Evolutionary conservation across 2,329 filamentous ascomycete species (phyloP), one percentile per base, ranked within the genome.

Genomic region (Cladobotryum mycophilum): DNA sequence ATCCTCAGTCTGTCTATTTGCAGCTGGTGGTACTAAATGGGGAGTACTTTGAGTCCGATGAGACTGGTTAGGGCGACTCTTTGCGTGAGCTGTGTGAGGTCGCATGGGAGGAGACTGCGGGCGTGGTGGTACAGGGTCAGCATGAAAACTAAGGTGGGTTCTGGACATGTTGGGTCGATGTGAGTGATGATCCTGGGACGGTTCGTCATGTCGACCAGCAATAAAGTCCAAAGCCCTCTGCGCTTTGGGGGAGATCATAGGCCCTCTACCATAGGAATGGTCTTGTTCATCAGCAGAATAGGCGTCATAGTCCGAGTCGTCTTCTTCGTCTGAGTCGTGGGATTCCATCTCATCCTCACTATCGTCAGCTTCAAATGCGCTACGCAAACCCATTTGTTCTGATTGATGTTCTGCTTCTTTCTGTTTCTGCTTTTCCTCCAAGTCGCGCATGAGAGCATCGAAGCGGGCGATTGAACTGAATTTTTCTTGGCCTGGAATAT

Each of bases 391-490:
- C 11, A 61, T 52, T 41, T 68, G 63, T 11, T 68, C 66, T 12
- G 61, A 58, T 25, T 60, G 60, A 47, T 65, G 59, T 18, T 60
- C 56, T 9, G 68, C 66, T 40, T 72, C 67, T 25, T 67, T 67
- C 45, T 69, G 68, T 57, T 68, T 69, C 50, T 71, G 67, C 47
- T 73, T 76, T 51, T 76, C 72, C 37, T 85, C 82, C 17, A 71
- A 70, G 56, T 84, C 79, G 18, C 74, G 71, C 82, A 86, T 85
- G 41, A 86, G 64, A 3, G 81, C 82, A 48, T 85, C 82, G 48
- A 85, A 86, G 18, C 80, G 74, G 9, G 81, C 82, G 33, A 85
- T 70, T 1, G 82, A 85, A 56, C 76, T 85, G 14, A 85, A 67
- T 52, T 84, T 82, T 56, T 84, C 80, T 54, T 83, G 80, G 4